Evolutionary conservation across 202 grass and related monocot genomes (phyloP), one percentile per base, ranked within the genome.

Genomic region (Hordeum pubiflorum): DNA sequence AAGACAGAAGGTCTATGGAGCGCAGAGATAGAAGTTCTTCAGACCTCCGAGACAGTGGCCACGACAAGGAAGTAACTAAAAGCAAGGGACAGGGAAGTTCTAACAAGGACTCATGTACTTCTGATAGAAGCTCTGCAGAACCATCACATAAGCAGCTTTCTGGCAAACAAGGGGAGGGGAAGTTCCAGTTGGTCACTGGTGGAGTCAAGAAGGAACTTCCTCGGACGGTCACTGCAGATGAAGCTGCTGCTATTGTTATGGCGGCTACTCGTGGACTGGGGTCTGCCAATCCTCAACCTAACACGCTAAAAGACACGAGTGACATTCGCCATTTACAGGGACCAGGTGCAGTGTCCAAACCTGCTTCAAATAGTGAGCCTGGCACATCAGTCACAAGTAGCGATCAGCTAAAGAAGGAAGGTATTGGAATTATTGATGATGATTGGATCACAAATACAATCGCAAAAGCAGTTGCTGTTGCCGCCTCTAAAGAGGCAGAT

Each of bases 391-490:
- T 79, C 66, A 77, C 85, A 18, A 81, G 72, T 63, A 83, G 80
- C 61, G 78, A 65, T 38, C 79, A 79, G 22, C 69, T 38, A 13
- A 88, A 81, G 60, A 88, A 78, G 24, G 81, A 86, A 80, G 50
- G 78, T 64, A 54, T 70, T 31, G 76, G 77, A 76, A 82, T 80
- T 40, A 83, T 87, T 58, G 95, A 98, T 91, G 92, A 98, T 76
- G 86, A 90, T 66, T 98, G 95, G 95, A 98, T 98, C 81, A 80
- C 85, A 5, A 91, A 95, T 54, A 88, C 92, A 32, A 98, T 98
- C 26, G 90, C 92, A 21, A 98, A 93, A 88, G 91, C 95, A 61
- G 92, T 87, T 74, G 95, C 95, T 37, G 83, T 86, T 29, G 95
- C 80, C 7, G 87, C 92, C 13, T 93, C 90, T 50, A 87, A 86